Evolutionary conservation across 2,329 filamentous ascomycete species (phyloP).

Genomic region (Apiospora saccharicola): DNA sequence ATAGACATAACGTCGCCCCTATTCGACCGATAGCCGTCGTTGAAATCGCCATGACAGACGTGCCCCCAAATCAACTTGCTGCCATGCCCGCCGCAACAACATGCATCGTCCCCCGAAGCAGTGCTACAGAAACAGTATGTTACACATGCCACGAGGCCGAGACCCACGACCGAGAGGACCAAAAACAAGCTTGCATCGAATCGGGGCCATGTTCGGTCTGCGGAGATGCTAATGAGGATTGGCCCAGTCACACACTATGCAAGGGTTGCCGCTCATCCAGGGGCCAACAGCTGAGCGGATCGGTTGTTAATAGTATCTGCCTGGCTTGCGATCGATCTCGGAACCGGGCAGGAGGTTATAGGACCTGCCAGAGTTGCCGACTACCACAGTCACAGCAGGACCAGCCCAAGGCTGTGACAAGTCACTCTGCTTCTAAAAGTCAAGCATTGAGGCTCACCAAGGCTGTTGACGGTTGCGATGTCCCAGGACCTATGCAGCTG

Average conservation of each 20-base stretch:
- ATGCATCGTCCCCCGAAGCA: no score
- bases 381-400: neutral
- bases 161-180: no score
- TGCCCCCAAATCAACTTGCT: no score
- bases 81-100: no score
- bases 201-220: neutral
- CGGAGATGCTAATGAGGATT: no score
- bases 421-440: no score
- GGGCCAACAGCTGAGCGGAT: neutral
- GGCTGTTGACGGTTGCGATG: neutral
- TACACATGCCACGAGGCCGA: neutral
- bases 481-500: neutral
- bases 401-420: no score
- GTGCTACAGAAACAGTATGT: neutral
- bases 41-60: neutral
- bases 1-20: neutral
- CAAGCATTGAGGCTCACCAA: no score
- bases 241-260: neutral
- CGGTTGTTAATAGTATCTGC: neutral
- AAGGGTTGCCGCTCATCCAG: no score
- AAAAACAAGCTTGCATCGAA: neutral
- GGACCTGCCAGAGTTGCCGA: neutral
- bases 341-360: neutral
- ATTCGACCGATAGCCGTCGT: no score
- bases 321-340: neutral